Conservation (phyloP, 1,139 yeast genomes). For the Protomyces macrosporus region DNA sequence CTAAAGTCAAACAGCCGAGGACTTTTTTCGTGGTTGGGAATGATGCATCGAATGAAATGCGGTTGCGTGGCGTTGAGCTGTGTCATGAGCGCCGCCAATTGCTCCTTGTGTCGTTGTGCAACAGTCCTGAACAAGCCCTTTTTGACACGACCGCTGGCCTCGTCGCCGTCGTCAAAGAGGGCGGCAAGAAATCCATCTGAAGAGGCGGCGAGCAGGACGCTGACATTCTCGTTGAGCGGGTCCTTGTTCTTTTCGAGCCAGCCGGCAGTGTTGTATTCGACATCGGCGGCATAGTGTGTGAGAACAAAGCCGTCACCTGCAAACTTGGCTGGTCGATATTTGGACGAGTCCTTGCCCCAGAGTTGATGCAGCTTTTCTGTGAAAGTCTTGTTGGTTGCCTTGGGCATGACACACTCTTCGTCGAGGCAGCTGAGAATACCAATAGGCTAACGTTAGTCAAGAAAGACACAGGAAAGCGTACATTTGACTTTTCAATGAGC, state of each 20-base stretch:
- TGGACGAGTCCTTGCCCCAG: slow-evolving; percentile 55
- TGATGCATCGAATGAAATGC: slow-evolving; percentile 91
- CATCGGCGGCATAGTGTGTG: slow-evolving; percentile 92
- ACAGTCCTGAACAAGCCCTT: slow-evolving; percentile 66
- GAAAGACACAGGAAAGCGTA: slow-evolving; percentile 6
- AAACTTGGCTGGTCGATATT: slow-evolving; percentile 63
- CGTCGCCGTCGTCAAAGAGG: slow-evolving; percentile 42
- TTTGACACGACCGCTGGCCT: slow-evolving; percentile 34
- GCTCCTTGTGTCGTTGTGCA: slow-evolving; percentile 71
- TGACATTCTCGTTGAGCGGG: slow-evolving; percentile 75
- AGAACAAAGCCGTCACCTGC: slow-evolving; percentile 55
- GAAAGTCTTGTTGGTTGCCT: slow-evolving; percentile 75
- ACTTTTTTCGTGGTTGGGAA: slow-evolving; percentile 75
- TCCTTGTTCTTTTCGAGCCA: slow-evolving; percentile 96
- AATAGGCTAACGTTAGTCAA: slow-evolving; percentile 46
- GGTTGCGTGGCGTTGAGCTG: slow-evolving; percentile 82
- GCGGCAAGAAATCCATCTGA: slow-evolving; percentile 48
- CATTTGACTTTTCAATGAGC: slow-evolving; percentile 62
- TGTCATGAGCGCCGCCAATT: slow-evolving; percentile 62
- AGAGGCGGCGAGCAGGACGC: slow-evolving; percentile 55
- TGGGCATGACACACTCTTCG: slow-evolving; percentile 94
- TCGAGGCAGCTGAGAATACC: slow-evolving; percentile 86
- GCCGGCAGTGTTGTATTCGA: slow-evolving; percentile 82
- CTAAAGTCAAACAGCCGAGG: slow-evolving; percentile 68
- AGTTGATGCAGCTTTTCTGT: slow-evolving; percentile 68